Evolutionary conservation across 116 monocot genomes (phyloP).

Genomic region (Phalaenopsis hybrid): DNA sequence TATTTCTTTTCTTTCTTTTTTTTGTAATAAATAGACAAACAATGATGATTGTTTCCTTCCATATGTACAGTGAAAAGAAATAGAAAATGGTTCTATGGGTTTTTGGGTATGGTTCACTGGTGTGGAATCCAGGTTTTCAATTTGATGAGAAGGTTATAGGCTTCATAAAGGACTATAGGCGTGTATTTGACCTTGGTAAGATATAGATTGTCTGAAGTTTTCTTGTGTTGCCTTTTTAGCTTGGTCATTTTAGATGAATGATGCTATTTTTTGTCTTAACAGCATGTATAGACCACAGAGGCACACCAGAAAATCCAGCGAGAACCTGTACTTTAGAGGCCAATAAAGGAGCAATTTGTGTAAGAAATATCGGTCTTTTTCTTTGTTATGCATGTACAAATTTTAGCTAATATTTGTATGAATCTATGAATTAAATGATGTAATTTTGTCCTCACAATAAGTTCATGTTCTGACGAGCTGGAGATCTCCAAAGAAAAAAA

Average conservation of each 20-base stretch:
- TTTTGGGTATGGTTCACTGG: conserved; percentile 84
- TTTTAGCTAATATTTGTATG: neutral
- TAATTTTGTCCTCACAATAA: neutral
- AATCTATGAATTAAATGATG: neutral
- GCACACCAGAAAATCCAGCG: conserved; percentile 87
- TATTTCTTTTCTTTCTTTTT: neutral
- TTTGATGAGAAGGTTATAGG: conserved; percentile 81
- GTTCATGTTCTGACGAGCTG: neutral
- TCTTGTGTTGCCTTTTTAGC: neutral
- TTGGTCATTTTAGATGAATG: neutral
- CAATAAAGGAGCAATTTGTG: conserved; percentile 66
- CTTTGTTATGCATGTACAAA: neutral
- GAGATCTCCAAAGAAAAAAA: neutral
- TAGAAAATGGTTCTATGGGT: conserved; percentile 81
- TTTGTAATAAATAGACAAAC: neutral
- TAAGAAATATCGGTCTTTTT: conserved; percentile 25
- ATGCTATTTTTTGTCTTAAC: conserved; percentile 6
- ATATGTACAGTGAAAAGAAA: conserved; percentile 14
- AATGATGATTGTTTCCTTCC: neutral
- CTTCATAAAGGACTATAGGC: conserved; percentile 74
- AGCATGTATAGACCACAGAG: conserved; percentile 98
- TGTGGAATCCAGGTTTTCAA: conserved; percentile 92
- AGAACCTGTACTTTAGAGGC: conserved; percentile 88
- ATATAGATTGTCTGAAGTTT: neutral
- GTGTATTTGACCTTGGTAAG: conserved; percentile 88